phyloP scores from a whole-genome alignment of 2,329 filamentous ascomycete genomes.

The Zopfia rhizophila region DNA sequence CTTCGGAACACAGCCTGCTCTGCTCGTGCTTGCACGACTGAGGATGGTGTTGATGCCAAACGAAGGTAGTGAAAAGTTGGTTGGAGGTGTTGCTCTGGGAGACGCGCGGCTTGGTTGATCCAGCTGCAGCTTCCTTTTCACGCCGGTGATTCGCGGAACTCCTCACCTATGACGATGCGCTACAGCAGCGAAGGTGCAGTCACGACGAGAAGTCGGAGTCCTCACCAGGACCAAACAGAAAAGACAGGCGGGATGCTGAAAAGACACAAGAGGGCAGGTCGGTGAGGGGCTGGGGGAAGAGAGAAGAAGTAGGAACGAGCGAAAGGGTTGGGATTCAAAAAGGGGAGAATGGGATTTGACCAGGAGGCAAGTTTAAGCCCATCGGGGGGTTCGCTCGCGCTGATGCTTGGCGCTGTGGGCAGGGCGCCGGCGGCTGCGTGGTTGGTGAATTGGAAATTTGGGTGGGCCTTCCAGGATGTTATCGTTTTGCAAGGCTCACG shows the following conservation, averaged over 20 bases:
- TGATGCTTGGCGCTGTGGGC: no score
- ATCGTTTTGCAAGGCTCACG: no score
- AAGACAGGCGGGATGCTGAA: slow-evolving; percentile 42
- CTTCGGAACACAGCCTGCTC: slow-evolving; percentile 20
- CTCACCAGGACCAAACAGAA: slow-evolving; percentile 37
- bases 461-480: slow-evolving; percentile 8
- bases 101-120: slow-evolving; percentile 41
- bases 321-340: slow-evolving; percentile 19
- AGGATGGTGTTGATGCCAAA: slow-evolving; percentile 12
- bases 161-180: slow-evolving; percentile 2
- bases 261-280: slow-evolving; percentile 29
- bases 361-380: no score
- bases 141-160: slow-evolving; percentile 13
- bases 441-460: slow-evolving; percentile 11
- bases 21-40: slow-evolving; percentile 32
- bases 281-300: slow-evolving; percentile 36
- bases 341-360: slow-evolving; percentile 18
- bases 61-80: slow-evolving; percentile 1
- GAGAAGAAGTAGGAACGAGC: slow-evolving; percentile 37
- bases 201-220: slow-evolving; percentile 26
- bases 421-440: slow-evolving; percentile 9
- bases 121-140: slow-evolving; percentile 34
- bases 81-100: slow-evolving; percentile 20
- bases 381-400: no score
- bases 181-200: slow-evolving; percentile 20